Conservation (phyloP, 768 basidiomycete genomes). For the Mycena haematopus region DNA sequence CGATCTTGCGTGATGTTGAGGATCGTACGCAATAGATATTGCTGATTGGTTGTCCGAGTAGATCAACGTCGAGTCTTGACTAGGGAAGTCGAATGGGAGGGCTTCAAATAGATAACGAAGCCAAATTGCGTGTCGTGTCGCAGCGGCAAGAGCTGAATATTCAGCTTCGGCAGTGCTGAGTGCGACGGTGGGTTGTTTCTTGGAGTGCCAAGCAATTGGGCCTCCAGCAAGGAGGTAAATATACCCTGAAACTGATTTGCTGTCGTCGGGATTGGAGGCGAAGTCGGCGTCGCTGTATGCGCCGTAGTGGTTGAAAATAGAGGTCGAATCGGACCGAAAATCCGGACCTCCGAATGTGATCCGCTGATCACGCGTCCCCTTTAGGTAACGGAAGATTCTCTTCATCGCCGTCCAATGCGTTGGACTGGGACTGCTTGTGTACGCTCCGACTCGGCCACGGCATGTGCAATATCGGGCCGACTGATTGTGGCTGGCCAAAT, state of each 20-base stretch:
- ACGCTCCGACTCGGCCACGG: constrained; percentile 9
- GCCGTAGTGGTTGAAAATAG: constrained; percentile 8
- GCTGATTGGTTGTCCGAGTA: constrained; percentile 18
- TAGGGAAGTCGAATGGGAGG: constrained; percentile 3
- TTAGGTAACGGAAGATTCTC: constrained; percentile 10
- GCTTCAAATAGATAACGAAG: constrained; percentile 16
- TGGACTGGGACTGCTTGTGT: not conserved
- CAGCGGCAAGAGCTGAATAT: constrained; percentile 12
- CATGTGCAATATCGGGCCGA: too few relatives aligned
- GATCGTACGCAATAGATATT: constrained; percentile 12
- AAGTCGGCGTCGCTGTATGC: constrained; percentile 15
- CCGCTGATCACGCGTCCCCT: not conserved
- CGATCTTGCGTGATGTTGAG: constrained; percentile 17
- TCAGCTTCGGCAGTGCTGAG: constrained; percentile 14
- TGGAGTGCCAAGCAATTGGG: constrained; percentile 35
- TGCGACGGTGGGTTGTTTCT: constrained; percentile 10
- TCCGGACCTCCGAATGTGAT: constrained; percentile 4
- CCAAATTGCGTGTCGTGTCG: constrained; percentile 12
- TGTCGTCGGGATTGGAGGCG: too few relatives aligned
- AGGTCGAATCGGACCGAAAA: not conserved
- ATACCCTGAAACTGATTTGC: too few relatives aligned
- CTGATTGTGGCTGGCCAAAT: too few relatives aligned
- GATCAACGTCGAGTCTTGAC: not conserved
- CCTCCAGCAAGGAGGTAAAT: too few relatives aligned
- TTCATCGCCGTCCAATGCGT: constrained; percentile 16